Percentiles rank a stretch among this genome's conserved stretches.
Evolutionary conservation across 208 protist genomes (phyloP).

Genomic region (Vickermania spadyakhi): DNA sequence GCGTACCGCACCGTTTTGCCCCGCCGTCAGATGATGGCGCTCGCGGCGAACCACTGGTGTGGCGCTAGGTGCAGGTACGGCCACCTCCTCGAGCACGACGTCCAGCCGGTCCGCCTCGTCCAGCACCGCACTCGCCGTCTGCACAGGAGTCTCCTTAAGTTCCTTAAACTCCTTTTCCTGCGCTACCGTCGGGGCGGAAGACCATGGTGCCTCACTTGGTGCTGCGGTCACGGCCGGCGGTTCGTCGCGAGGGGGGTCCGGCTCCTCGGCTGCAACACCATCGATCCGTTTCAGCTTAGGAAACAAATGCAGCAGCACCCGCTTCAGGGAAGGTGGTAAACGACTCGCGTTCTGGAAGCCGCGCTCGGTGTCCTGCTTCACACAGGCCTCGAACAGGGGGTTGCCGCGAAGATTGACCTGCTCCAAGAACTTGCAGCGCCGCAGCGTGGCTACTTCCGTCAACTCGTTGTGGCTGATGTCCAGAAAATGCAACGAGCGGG

Average conservation of each 20-base stretch:
- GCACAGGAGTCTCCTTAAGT: too few species aligned
- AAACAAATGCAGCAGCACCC: constrained; percentile 20
- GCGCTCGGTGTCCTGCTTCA: constrained; percentile 11
- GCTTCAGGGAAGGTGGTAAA: constrained; percentile 15
- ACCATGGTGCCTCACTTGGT: background rate
- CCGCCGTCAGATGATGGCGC: constrained; percentile 15
- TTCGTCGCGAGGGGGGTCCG: background rate
- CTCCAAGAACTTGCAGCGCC: constrained; percentile 62
- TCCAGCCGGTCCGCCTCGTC: constrained; percentile 39
- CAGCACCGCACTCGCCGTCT: too few species aligned
- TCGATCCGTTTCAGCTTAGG: constrained; percentile 30
- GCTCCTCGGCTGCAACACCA: constrained; percentile 3
- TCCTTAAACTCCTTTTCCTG: too few species aligned
- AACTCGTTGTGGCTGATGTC: constrained; percentile 75
- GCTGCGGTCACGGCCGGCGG: background rate
- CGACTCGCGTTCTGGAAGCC: background rate
- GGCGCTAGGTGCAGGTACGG: constrained; percentile 14
- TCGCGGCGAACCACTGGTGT: constrained; percentile 58
- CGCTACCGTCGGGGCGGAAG: too few species aligned
- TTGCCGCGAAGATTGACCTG: constrained; percentile 65
- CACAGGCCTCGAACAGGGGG: constrained; percentile 29
- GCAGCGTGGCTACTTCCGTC: constrained; percentile 34
- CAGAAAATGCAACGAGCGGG: constrained; percentile 74
- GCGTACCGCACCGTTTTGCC: too few species aligned
- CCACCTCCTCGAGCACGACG: constrained; percentile 34